A percentile compares a stretch with the other conserved stretches of the same genome.
Conservation (phyloP, 1,284 basidiomycete species). For the Baeospora myosura region DNA sequence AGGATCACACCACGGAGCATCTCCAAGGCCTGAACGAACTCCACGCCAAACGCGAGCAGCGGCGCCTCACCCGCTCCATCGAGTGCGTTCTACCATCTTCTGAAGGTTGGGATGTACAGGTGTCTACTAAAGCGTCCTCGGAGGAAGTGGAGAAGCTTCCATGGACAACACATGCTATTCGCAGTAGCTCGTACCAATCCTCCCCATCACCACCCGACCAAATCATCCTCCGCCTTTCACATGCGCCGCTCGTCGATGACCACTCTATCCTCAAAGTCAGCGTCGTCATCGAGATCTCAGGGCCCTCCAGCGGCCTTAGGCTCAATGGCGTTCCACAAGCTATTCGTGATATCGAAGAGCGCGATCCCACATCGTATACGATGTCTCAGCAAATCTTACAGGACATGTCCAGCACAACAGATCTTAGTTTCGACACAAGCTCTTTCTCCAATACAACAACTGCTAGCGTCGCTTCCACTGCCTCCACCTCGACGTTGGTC, state of each 20-base stretch:
- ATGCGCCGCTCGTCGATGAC: constrained; percentile 64
- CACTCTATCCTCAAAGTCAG: constrained; percentile 75
- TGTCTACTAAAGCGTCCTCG: constrained; percentile 62
- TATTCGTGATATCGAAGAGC: constrained; percentile 58
- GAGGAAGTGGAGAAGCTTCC: constrained; percentile 67
- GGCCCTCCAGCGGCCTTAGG: constrained; percentile 65
- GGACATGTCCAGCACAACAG: constrained; percentile 59
- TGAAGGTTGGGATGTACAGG: constrained; percentile 89
- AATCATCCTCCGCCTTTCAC: constrained; percentile 62
- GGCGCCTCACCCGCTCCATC: constrained; percentile 64
- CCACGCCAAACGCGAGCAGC: constrained; percentile 54
- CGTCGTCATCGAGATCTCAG: constrained; percentile 75
- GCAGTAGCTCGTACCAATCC: constrained; percentile 29
- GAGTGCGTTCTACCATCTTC: constrained; percentile 74
- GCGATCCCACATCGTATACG: constrained; percentile 53
- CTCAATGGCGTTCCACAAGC: constrained; percentile 78
- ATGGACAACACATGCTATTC: constrained; percentile 68
- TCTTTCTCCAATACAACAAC: constrained; percentile 41
- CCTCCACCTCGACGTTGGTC: constrained; percentile 26
- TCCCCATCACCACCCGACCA: constrained; percentile 41
- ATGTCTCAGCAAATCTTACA: constrained; percentile 55
- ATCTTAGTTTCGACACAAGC: constrained; percentile 56
- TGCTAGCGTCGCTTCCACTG: constrained; percentile 23
- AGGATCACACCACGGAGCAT: constrained; percentile 39
- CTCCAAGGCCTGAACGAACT: constrained; percentile 49